Conservation (phyloP, 495 filamentous ascomycete genomes). For the Hypoxylon crocopeplum region DNA sequence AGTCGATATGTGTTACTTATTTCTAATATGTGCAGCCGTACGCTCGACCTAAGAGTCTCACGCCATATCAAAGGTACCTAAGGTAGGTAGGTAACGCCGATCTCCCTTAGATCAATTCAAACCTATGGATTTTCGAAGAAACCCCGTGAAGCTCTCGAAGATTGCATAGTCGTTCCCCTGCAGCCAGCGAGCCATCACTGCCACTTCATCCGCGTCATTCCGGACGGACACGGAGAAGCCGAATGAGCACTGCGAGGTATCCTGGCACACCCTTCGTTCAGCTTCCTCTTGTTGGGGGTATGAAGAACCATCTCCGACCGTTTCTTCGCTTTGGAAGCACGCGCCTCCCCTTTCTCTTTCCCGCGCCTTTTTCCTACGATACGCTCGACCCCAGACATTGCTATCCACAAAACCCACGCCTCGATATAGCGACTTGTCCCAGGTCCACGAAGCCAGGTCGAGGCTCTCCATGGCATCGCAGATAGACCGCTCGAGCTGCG, state of each 20-base stretch:
- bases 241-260: constrained; percentile 37
- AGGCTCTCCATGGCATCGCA: constrained; percentile 52
- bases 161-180: constrained; percentile 75
- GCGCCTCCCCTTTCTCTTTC: constrained; percentile 46
- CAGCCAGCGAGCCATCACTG: constrained; percentile 71
- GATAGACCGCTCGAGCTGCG: constrained; percentile 63
- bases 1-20: not conserved
- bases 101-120: not conserved
- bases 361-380: constrained; percentile 55
- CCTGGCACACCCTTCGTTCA: constrained; percentile 22
- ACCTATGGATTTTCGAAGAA: constrained; percentile 58
- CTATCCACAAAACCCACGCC: constrained; percentile 48
- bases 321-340: constrained; percentile 38
- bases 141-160: constrained; percentile 90
- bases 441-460: constrained; percentile 65
- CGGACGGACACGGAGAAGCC: constrained; percentile 51
- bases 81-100: no score
- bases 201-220: constrained; percentile 13
- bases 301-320: not conserved
- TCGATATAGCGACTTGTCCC: constrained; percentile 40
- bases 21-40: no score
- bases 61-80: no score
- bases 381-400: constrained; percentile 61
- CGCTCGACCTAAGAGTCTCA: no score
- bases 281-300: not conserved